Evolutionary conservation across 176 grass and related monocot species (phyloP), one percentile per base, ranked within the genome.

Genomic region (Musa schizocarpa): DNA sequence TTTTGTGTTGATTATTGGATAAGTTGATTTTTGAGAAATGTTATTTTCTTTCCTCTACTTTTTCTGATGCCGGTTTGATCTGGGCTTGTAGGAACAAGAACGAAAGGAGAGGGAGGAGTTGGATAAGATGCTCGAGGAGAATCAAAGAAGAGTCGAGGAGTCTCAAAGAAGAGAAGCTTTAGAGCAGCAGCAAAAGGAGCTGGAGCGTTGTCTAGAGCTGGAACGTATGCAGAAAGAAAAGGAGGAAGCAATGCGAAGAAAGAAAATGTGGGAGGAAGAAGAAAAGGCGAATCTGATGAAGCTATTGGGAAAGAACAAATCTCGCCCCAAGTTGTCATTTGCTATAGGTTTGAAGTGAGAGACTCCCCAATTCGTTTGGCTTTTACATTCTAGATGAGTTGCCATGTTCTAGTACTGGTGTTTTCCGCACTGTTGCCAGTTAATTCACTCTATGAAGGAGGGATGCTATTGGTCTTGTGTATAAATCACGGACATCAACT

Each of bases 221-320:
- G 87, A 96, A 75, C 84, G 65, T 82, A 85, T 89, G 25, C 89
- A 96, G 72, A 92, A 87, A 72, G 83, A 89, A 80, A 89, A 84
- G 82, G 92, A 96, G 78, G 89, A 92, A 81, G 83, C 89, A 48
- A 84, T 88, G 92, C 88, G 84, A 53, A 90, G 76, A 74, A 96
- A 89, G 75, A 82, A 85, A 59, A 87, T 77, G 89, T 87, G 89
- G 76, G 92, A 96, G 74, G 87, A 92, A 68, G 84, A 89, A 80
- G 80, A 92, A 78, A 89, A 62, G 82, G 84, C 86, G 53, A 92
- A 86, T 66, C 89, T 92, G 80, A 92, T 92, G 81, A 96, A 96
- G 82, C 82, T 92, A 70, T 74, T 96, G 74, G 92, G 92, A 75
- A 92, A 96, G 81, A 96, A 96, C 74, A 92, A 96, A 53, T 88